Conservation (phyloP, 2,329 filamentous ascomycete species). For the Alternaria tenuissima region DNA sequence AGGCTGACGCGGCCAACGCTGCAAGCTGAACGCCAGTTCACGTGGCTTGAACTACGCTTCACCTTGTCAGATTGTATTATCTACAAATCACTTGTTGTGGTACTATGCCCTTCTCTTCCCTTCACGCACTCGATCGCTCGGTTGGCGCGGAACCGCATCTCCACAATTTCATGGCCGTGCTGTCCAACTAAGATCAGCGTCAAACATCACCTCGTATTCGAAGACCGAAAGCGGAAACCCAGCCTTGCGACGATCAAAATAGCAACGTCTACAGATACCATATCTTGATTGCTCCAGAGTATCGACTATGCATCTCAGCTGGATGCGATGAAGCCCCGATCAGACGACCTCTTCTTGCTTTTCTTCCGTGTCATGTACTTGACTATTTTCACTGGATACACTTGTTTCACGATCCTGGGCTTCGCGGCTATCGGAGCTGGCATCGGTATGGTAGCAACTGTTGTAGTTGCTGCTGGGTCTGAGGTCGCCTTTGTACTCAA, state of each 20-base stretch:
- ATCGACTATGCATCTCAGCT: not conserved
- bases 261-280: not conserved
- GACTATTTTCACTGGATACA: constrained; percentile 22
- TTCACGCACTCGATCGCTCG: not conserved
- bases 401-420: constrained; percentile 23
- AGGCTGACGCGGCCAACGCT: constrained; percentile 10
- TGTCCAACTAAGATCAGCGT: constrained; percentile 9
- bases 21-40: constrained; percentile 14
- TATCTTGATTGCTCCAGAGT: not conserved
- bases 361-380: constrained; percentile 25
- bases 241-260: constrained; percentile 5
- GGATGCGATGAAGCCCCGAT: constrained; percentile 11
- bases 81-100: not conserved
- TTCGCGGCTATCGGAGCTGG: constrained; percentile 20
- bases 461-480: constrained; percentile 20
- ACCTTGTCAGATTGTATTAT: constrained; percentile 1
- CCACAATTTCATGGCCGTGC: constrained; percentile 11
- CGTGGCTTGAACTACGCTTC: constrained; percentile 11
- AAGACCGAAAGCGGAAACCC: constrained; percentile 1
- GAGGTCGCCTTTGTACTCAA: constrained; percentile 19
- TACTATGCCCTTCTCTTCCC: not conserved
- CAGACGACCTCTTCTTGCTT: constrained; percentile 20
- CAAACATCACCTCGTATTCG: constrained; percentile 12
- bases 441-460: constrained; percentile 19
- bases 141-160: constrained; percentile 5